Evolutionary conservation across 2,329 filamentous ascomycete genomes (phyloP).

Genomic region (Microdochium trichocladiopsis): DNA sequence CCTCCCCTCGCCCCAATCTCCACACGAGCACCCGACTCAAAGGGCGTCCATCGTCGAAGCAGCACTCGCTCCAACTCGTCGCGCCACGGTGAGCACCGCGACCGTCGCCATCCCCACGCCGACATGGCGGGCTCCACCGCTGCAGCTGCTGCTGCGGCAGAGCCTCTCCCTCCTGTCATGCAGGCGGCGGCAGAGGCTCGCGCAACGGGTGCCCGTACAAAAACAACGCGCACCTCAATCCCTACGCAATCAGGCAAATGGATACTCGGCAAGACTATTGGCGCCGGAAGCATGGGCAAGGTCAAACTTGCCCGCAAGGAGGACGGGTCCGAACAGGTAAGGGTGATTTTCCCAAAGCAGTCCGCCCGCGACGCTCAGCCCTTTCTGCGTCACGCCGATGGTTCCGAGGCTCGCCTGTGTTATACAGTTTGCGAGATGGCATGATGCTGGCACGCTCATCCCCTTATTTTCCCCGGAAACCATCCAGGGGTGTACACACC

Average conservation of each 20-base stretch:
- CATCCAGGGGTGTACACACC: too few species aligned
- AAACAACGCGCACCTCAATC: conserved; percentile 70
- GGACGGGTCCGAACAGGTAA: conserved; percentile 84
- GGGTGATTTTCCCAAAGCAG: too few species aligned
- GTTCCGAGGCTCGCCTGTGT: not conserved
- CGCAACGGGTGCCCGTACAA: conserved; percentile 39
- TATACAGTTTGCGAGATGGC: too few species aligned
- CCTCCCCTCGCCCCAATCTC: not conserved
- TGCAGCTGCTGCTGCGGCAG: conserved; percentile 39
- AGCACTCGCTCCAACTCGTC: conserved; percentile 37
- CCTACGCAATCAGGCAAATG: conserved; percentile 87
- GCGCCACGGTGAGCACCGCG: not conserved
- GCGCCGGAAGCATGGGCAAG: conserved; percentile 97
- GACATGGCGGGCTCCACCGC: conserved; percentile 42
- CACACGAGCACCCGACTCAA: not conserved
- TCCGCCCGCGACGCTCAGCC: too few species aligned
- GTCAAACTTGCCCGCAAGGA: conserved; percentile 91
- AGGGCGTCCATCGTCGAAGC: conserved; percentile 34
- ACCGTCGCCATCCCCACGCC: conserved; percentile 18
- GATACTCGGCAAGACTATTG: conserved; percentile 93
- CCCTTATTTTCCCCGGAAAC: too few species aligned
- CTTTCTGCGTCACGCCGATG: too few species aligned
- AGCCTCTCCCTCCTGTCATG: conserved; percentile 40
- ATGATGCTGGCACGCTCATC: too few species aligned
- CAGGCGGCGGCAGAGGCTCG: conserved; percentile 37